Evolutionary conservation across 305 asterid species (phyloP), one percentile per base, ranked within the genome.

Genomic region (Fraxinus dipetala): DNA sequence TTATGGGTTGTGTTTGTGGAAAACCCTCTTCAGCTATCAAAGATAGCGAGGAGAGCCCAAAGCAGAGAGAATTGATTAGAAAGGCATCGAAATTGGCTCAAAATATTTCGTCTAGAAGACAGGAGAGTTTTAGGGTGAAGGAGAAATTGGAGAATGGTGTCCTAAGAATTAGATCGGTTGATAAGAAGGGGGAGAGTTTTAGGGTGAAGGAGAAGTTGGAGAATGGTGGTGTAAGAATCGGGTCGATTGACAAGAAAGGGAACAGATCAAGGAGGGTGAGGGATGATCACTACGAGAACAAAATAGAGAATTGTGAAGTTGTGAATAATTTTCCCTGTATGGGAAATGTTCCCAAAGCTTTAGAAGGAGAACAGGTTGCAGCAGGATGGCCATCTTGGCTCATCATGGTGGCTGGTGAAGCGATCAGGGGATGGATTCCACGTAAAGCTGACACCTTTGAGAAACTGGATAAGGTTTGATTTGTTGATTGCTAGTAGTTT

Each of bases 381-480:
- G 99, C 98, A 0, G 99, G 98, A 40, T 96, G 99, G 99, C 99
- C 99, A 59, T 83, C 95, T 86, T 96, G 99, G 99, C 93, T 96
- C 10, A 97, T 90, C 80, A 88, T 91, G 0, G 98, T 91, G 51
- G 98, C 98, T 0, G 97, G 97, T 5, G 99, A 94, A 85, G 98
- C 98, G 77, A 90, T 96, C 76, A 86, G 77, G 76, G 99, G 99
- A 80, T 96, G 99, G 99, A 76, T 91, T 76, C 99, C 99, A 0
- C 86, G 98, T 0, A 92, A 86, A 84, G 97, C 96, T 0, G 95
- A 96, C 70, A 91, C 98, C 54, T 94, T 93, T 22, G 97, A 96
- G 81, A 96, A 88, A 85, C 92, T 94, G 74, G 98, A 94, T 80
- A 94, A 94, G 99, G 98, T 94, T 91, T 78, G 78, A 16, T 79